phyloP scores from a whole-genome alignment of 2,329 filamentous ascomycete species.

The Fusarium burgessii region DNA sequence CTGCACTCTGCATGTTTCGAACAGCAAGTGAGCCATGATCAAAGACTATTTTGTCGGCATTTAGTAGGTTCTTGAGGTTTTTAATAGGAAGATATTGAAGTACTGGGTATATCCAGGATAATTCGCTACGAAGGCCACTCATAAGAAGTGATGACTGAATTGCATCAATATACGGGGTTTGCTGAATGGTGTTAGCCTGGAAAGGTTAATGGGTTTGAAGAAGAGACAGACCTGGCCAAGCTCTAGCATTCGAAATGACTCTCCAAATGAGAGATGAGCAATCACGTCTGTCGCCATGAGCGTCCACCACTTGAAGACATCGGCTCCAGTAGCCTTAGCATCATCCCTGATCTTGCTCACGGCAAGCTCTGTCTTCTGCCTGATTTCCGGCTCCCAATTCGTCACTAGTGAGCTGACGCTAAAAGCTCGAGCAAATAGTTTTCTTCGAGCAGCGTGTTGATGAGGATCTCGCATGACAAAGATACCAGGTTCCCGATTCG shows the following conservation, averaged over 20 bases:
- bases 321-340: background rate
- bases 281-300: conserved; percentile 32
- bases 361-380: background rate
- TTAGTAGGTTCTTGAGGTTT: background rate
- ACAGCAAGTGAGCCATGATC: background rate
- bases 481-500: background rate
- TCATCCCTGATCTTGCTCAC: background rate
- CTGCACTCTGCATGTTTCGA: background rate
- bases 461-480: conserved; percentile 31
- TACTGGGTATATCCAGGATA: background rate
- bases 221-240: background rate
- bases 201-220: fast-evolving
- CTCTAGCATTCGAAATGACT: conserved; percentile 30
- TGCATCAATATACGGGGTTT: conserved; percentile 4
- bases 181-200: background rate
- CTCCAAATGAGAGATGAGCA: conserved; percentile 25
- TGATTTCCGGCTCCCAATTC: conserved; percentile 20
- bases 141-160: background rate
- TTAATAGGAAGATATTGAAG: background rate
- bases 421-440: conserved; percentile 23
- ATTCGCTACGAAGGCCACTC: background rate
- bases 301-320: conserved; percentile 38
- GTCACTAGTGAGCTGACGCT: conserved; percentile 1
- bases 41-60: background rate
- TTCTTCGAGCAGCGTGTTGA: conserved; percentile 9